A percentile compares a stretch with the other conserved stretches of the same genome.
phyloP scores from a whole-genome alignment of 169 alveolate genomes.

The Plasmodium reichenowi region DNA sequence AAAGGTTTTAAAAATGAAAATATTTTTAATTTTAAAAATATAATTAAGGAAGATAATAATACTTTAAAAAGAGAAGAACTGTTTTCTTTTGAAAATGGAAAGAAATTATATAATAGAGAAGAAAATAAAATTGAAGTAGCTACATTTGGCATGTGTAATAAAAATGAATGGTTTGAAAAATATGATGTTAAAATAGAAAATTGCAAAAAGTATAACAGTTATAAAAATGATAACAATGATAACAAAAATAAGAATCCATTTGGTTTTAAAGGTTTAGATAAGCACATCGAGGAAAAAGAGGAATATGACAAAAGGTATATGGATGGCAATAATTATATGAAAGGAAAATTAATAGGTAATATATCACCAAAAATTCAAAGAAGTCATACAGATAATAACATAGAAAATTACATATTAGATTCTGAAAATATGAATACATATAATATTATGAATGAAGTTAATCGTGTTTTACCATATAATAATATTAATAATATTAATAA shows the following conservation, averaged over 20 bases:
- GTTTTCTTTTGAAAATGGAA: slow-evolving; percentile 26
- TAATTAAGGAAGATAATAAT: not conserved
- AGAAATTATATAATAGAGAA: not conserved
- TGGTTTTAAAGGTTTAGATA: too few species aligned
- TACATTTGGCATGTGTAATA: not conserved
- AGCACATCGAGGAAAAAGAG: slow-evolving; percentile 8
- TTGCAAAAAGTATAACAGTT: not conserved
- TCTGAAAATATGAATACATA: slow-evolving; percentile 13
- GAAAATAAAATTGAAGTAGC: slow-evolving; percentile 7
- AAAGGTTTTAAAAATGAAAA: slow-evolving; percentile 3
- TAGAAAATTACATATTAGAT: slow-evolving; percentile 2
- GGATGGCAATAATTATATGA: slow-evolving; percentile 24
- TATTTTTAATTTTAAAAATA: not conserved
- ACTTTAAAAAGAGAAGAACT: slow-evolving; percentile 24
- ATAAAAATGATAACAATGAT: not conserved
- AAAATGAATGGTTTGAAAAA: slow-evolving; percentile 14
- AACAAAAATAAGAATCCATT: not conserved
- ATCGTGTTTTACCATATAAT: slow-evolving; percentile 9
- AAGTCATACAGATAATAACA: slow-evolving; percentile 4
- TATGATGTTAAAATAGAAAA: slow-evolving; percentile 18
- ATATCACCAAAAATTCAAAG: not conserved
- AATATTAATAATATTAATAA: not conserved
- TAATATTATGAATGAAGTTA: slow-evolving; percentile 1
- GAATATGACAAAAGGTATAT: slow-evolving; percentile 13
- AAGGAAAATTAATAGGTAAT: not conserved